Base-by-base conservation (phyloP, 1,139 yeast genomes). In the Suzukiozyma palmioleophila region DNA sequence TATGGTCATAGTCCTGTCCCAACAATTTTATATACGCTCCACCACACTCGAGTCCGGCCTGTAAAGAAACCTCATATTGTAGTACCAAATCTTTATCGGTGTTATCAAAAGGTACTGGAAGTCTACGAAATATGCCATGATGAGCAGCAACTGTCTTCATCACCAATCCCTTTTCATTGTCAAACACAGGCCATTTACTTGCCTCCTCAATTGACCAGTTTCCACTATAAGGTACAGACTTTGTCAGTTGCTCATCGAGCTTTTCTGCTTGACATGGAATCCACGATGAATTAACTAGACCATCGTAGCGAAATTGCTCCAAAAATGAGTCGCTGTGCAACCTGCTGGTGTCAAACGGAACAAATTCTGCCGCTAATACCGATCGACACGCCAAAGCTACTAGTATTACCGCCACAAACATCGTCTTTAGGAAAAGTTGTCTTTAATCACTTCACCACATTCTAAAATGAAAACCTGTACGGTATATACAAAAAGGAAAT, bases 11-110 rank as follows among this genome's bases (percentile, higher is more conserved):
- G 8, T 42, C 29, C 4, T 66, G 66, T 28, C 79, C 69, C 41
- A 89, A 66, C 37, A 89, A 67, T 64, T 89, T 89, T 51, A 89
- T 62, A 62, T 89, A 89, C 1, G 95, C 89, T 38, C 97, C 97
- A 37, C 95, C 95, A 63, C 97, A 89, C 32, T 70, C 71, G 44
- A 87, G 66, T 3, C 85, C 87, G 35, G 79, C 69, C 63, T 89
- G 96, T 33, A 83, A 63, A 64, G 88, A 89, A 41, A 87, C 85
- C 60, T 89, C 97, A 59, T 87, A 89, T 62, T 89, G 97, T 35
- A 88, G 63, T 8, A 90, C 96, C 48, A 90, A 67, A 16, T 88
- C 81, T 39, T 78, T 69, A 49, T 71, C 73, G 16, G 66, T 72
- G 58, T 82, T 64, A 56, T 75, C 74, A 41, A 86, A 68, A 2